These are phyloP conservation scores for Pichia sp. DNA, from an alignment of 1,139 yeast genomes.

Conservation along the genomic window DNA sequence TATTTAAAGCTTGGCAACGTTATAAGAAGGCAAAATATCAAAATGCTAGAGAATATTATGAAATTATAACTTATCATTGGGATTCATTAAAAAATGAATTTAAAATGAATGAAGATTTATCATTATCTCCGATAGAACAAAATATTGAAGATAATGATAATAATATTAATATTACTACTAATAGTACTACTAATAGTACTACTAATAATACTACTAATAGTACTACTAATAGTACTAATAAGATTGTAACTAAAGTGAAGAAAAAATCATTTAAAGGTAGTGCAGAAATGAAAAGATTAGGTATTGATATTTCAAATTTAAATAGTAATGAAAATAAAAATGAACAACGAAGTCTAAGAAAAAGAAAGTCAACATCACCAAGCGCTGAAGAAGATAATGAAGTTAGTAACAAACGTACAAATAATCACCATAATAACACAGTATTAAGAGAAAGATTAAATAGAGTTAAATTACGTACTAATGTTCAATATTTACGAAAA, in stretches of 20 bases:
- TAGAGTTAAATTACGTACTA: constrained; percentile 12
- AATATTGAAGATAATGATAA: no score
- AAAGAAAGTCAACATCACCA: constrained; percentile 2
- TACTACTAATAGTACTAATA: background rate
- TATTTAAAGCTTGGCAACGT: constrained; percentile 14
- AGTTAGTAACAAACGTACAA: background rate
- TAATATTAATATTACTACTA: background rate
- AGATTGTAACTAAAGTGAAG: background rate
- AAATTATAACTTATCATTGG: constrained; percentile 1
- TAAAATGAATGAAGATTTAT: background rate
- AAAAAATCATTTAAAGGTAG: constrained; percentile 1
- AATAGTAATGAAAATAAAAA: background rate
- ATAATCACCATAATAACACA: background rate
- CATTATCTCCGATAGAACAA: background rate
- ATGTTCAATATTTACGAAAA: constrained; percentile 9
- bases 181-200: background rate
- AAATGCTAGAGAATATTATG: constrained; percentile 5
- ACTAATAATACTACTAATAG: background rate
- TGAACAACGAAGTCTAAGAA: constrained; percentile 7
- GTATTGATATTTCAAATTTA: constrained; percentile 10
- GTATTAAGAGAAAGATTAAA: constrained; percentile 11
- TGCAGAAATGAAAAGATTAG: constrained; percentile 5
- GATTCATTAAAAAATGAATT: constrained; percentile 1
- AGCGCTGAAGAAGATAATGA: background rate
- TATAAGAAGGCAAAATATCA: constrained; percentile 12